Base-by-base conservation (phyloP, 352 stramenopile genomes). In the Pythium phragmitis region DNA sequence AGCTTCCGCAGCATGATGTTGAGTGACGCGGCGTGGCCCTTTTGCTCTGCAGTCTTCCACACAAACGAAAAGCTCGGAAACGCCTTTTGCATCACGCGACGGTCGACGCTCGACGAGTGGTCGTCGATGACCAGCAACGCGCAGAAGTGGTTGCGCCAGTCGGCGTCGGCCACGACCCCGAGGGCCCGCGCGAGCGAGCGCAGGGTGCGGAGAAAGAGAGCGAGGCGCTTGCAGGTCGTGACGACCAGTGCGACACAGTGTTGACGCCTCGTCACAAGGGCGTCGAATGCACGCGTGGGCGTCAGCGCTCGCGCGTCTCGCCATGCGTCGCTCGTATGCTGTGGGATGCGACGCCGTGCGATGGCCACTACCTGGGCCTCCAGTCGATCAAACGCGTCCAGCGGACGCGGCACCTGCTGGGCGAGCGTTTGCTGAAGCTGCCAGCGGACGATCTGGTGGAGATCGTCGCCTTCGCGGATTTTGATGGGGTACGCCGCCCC, bases 161-260 rank as follows among this genome's bases (percentile, higher is more conserved):
- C 37, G 17, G 5, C 2, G 2, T 52, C 28, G 1, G 17, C 41
- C 1, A 12, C 26, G 34, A 72, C 68, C 7, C 43, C 47, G 4
- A 80, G 52, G 1, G 48, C 69, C 13, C 17, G 21, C n/a, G 45
- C 19, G 1, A 80, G 65, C 14, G 66, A 75, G 0, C 43, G 47
- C 65, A 85, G 68, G 37, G 70, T 85, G 37, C 37, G 59, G 4
- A 73, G 51, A 43, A 91, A 91, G 3, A 81, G 63, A 9, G 17
- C 19, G 3, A 89, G 62, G 1, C 81, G 70, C 63, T 87, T 86
- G 67, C 79, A 91, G 0, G 81, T 91, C 2, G 81, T 91, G 7
- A 91, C 60, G 17, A 77, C 50, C 12, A 91, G 65, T 2, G 75
- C 85, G 4, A 88, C 28, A 36, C 68, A 75, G 33, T 66, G 57